phyloP scores from a whole-genome alignment of 2,329 filamentous ascomycete genomes.

The Neopestalotiopsis rosae region DNA sequence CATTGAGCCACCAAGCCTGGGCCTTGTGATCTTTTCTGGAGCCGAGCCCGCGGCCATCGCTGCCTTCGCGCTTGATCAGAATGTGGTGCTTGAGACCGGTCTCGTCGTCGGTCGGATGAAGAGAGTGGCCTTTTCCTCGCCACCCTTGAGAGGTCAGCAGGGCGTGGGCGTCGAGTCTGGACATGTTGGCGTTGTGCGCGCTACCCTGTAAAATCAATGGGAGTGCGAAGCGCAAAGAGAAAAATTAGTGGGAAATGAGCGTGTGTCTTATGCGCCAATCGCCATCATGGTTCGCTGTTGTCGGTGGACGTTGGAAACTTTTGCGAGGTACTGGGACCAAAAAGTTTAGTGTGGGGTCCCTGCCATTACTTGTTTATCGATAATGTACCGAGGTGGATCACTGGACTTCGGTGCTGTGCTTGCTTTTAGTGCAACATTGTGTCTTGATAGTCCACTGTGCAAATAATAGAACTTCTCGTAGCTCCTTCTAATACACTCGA shows the following conservation, averaged over 20 bases:
- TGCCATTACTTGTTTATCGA: background rate
- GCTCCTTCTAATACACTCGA: background rate
- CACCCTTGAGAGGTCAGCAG: conserved; percentile 88
- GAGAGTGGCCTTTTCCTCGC: conserved; percentile 85
- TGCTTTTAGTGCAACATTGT: background rate
- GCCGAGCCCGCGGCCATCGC: conserved; percentile 81
- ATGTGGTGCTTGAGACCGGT: conserved; percentile 84
- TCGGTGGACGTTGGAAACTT: background rate
- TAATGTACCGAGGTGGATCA: background rate
- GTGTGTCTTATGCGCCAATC: background rate
- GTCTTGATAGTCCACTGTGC: background rate
- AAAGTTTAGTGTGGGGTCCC: background rate
- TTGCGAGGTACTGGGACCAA: background rate
- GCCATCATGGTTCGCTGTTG: background rate
- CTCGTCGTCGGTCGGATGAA: conserved; percentile 75
- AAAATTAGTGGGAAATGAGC: background rate
- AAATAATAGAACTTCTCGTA: background rate
- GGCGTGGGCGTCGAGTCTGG: conserved; percentile 79
- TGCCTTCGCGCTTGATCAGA: conserved; percentile 76
- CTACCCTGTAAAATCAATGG: background rate
- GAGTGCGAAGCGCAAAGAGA: background rate
- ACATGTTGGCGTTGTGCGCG: background rate
- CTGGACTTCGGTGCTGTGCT: background rate
- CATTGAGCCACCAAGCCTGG: conserved; percentile 97
- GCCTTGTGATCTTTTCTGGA: conserved; percentile 70